Percentiles rank a stretch among this genome's conserved stretches.
Evolutionary conservation across 768 basidiomycete genomes (phyloP).

Genomic region (Suillus cothurnatus): DNA sequence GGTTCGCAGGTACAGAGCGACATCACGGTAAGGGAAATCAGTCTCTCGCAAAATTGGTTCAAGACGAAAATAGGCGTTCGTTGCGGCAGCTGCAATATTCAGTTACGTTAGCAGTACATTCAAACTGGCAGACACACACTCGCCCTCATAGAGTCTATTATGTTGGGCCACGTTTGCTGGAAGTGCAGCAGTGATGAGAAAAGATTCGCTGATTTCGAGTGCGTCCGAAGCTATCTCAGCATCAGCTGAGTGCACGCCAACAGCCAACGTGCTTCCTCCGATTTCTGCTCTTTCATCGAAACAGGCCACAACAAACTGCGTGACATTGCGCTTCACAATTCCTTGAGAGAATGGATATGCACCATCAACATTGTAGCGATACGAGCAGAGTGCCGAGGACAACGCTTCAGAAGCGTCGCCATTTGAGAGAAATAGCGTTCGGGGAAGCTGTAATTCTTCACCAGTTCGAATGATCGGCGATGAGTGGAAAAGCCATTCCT

Average conservation of each 20-base stretch:
- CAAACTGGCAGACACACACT: neutral
- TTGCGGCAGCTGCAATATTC: conserved; percentile 12
- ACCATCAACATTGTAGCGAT: conserved; percentile 56
- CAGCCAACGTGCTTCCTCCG: neutral
- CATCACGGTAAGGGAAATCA: conserved; percentile 40
- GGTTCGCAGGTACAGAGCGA: conserved; percentile 62
- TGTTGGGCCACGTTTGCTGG: conserved; percentile 15
- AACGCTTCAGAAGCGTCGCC: conserved; percentile 14
- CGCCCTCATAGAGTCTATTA: conserved; percentile 16
- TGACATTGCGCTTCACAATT: conserved; percentile 45
- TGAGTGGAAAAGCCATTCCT: conserved; percentile 45
- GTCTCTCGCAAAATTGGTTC: conserved; percentile 27
- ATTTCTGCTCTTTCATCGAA: conserved; percentile 18
- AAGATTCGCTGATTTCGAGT: conserved; percentile 74
- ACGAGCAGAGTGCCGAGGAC: conserved; percentile 18
- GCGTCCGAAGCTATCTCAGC: conserved; percentile 36
- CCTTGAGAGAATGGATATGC: conserved; percentile 79
- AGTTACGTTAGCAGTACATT: neutral
- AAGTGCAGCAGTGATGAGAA: conserved; percentile 59
- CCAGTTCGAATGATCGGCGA: conserved; percentile 56
- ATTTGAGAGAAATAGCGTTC: conserved; percentile 21
- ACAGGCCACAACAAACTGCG: conserved; percentile 54
- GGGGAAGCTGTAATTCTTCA: conserved; percentile 37
- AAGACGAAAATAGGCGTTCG: conserved; percentile 26
- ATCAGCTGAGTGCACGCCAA: conserved; percentile 5